Evolutionary conservation across 1,284 basidiomycete genomes (phyloP).

Genomic region (Sanguinoderma infundibulare): DNA sequence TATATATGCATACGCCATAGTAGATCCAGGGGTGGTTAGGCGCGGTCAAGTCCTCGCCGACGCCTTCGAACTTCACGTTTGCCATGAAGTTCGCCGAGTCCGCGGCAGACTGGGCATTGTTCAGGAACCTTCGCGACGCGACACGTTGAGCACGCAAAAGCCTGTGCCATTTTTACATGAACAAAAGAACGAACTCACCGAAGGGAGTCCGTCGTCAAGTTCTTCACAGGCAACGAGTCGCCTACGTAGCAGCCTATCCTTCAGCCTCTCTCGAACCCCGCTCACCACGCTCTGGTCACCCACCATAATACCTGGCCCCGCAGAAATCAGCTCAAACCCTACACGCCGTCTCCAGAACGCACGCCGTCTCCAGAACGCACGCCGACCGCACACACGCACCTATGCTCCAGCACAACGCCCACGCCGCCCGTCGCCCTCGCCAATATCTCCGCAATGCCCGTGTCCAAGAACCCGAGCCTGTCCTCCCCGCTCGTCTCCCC

Average conservation of each 20-base stretch:
- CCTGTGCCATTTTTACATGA: too few relatives aligned
- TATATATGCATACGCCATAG: slow-evolving; percentile 72
- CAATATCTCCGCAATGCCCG: slow-evolving; percentile 87
- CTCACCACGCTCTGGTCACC: neutral
- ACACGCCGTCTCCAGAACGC: neutral
- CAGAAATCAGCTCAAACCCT: too few relatives aligned
- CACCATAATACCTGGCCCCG: slow-evolving; percentile 41
- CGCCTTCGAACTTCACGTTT: slow-evolving; percentile 75
- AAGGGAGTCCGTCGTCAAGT: slow-evolving; percentile 82
- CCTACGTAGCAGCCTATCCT: slow-evolving; percentile 58
- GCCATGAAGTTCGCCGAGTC: slow-evolving; percentile 93
- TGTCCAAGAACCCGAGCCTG: slow-evolving; percentile 73
- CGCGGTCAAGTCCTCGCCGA: slow-evolving; percentile 72
- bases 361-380: neutral
- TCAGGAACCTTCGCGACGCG: slow-evolving; percentile 67
- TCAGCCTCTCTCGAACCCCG: neutral
- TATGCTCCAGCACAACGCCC: slow-evolving; percentile 90
- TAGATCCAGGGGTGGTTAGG: slow-evolving; percentile 89
- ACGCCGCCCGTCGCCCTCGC: slow-evolving; percentile 83
- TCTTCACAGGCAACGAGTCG: slow-evolving; percentile 76
- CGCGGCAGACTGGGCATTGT: slow-evolving; percentile 88
- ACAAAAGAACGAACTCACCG: slow-evolving; percentile 47
- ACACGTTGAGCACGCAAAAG: neutral
- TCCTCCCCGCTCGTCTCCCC: slow-evolving; percentile 84
- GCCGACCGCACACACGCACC: slow-evolving; percentile 36